Base-by-base conservation (phyloP, 129 eudicot genomes). In the Saussurea involucrata region DNA sequence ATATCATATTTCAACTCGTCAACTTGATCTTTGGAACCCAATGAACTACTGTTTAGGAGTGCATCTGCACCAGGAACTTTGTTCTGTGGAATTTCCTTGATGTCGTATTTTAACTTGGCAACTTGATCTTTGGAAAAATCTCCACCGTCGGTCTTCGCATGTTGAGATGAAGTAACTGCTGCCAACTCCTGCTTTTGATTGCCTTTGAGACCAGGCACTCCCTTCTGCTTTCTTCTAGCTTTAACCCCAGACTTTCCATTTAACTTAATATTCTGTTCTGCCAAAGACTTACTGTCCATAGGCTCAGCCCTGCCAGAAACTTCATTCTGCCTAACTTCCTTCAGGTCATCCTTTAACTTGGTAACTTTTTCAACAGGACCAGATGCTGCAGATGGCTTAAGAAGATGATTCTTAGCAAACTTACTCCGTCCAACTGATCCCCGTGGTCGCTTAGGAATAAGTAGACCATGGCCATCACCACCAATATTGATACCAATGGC, bases 381-480 rank as follows among this genome's bases (percentile, higher is more conserved):
- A 63, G 80, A 64, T 7, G 71, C 40, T 72, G 78, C 85, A 27
- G 65, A 66, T 7, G 71, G 77, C 63, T 86, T 83, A 5, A 36
- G 66, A 28, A 58, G 66, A 57, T 32, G 20, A 73, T 67, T 71
- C 68, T 67, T 73, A 15, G 76, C 88, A 68, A 69, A 55, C 83
- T 78, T 89, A 83, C 77, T 89, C 68, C 96, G 75, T 31, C 94
- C 82, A 71, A 83, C 88, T 33, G 83, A 77, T 49, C 91, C 96
- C 3, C 98, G 82, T 13, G 86, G 88, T 1, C 95, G 86, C 84
- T 86, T 95, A 1, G 98, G 98, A 63, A 95, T 82, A 42, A 74
- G 71, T 69, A 88, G 20, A 74, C 68, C 78, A 73, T 77, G 78
- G 24, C 82, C 85, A 63, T 75, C 76, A 17, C 44, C 75, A 75